Base-by-base conservation (phyloP, 1,139 yeast species). In the Yamadazyma blattariae region DNA sequence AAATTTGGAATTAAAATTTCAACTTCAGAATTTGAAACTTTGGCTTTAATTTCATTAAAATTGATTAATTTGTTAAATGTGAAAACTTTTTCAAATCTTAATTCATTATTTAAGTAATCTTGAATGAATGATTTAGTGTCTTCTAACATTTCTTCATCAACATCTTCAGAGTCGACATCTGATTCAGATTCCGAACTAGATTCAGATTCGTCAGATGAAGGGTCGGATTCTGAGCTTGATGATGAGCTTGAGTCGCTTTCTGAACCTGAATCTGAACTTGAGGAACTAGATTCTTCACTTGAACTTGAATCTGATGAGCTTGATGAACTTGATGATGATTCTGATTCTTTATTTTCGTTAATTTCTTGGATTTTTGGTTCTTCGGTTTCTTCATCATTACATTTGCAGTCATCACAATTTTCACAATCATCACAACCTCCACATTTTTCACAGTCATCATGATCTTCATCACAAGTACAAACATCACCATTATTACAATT, bases 81-180 rank as follows among this genome's bases (percentile, higher is more conserved):
- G 51, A 68, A 68, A 41, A 64, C 68, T 53, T 70, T 70, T 50
- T 69, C 74, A 41, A 70, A 70, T 38, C 55, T 57, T 42, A 70
- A 61, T 52, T 67, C 74, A 40, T 67, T 63, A 37, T 57, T 50
- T 25, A 42, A 33, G 51, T 57, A 69, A 34, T 68, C 72, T 44
- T 59, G 55, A 41, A 67, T 68, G 34, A 69, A 58, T 27, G 56
- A 48, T 44, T 59, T 54, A 12, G 72, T 65, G 37, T 70, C 76
- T 51, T 70, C 75, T 44, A 55, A 52, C 29, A 70, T 49, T 50
- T 68, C 75, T 49, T 62, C 69, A 30, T 55, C 59, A 13, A 50
- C 45, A 8, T 52, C 59, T 30, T 47, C 50, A 8, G 42, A 46
- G 30, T 16, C 21, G 4, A 12, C 9, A 30, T 27, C 21, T 16